Evolutionary conservation across 805 yeast species (phyloP), one percentile per base, ranked within the genome.

Genomic region (Candida pini): DNA sequence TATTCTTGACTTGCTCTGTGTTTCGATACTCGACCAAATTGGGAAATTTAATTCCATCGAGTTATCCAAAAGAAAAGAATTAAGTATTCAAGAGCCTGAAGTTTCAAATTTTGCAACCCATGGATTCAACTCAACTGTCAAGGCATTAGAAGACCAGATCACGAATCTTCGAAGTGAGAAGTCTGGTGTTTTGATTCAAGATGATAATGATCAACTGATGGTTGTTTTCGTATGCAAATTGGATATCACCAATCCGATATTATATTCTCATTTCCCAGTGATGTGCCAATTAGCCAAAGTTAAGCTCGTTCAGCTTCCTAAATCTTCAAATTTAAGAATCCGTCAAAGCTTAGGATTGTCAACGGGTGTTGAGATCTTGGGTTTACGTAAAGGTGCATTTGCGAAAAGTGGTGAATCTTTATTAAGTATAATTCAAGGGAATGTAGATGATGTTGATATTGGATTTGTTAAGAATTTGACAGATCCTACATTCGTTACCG

Each of bases 301-400:
- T 4, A 78, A 75, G 40, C 56, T 81, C 28, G 65, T 81, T 2
- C 81, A 76, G 41, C 58, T 82, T 18, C 88, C 88, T 2, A 64
- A 62, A 36, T 73, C 64, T 8, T 48, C 61, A 4, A 45, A 52
- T 18, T 24, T 18, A n/a, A 38, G 28, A 33, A 28, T 58, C 4
- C 41, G 43, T 16, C 19, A 34, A 6, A 45, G 48, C 4, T 27
- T 56, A 12, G 47, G 40, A 2, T 16, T 31, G 5, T 31, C 28
- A 4, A 33, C 29, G 9, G 28, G 41, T 5, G 38, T 39, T 13
- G 56, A 49, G 20, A 31, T 53, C 18, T 30, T 55, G 28, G 44
- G 41, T 6, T 18, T 55, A 16, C 21, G 38, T 7, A 40, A 35
- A 23, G 45, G 47, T 3, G 36, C 43, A 3, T n/a, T 43, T 3